A percentile compares a stretch with the other conserved stretches of the same genome.
phyloP scores from a whole-genome alignment of 2,329 filamentous ascomycete genomes.

The Cordyceps militaris region DNA sequence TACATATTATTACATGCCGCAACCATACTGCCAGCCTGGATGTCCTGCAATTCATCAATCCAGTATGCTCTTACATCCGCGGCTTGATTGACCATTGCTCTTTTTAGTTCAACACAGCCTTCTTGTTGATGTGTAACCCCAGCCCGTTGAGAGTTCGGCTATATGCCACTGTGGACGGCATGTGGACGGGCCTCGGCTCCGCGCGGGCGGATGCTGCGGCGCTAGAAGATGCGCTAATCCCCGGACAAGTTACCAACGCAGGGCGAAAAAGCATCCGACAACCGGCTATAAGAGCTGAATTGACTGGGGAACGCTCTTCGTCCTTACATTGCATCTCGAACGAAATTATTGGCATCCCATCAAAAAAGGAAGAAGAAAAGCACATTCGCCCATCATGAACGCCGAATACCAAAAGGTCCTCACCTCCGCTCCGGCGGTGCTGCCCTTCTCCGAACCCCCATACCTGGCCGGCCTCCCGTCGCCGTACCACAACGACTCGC shows the following conservation, averaged over 20 bases:
- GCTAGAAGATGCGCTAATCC: constrained; percentile 1
- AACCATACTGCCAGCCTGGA: no score
- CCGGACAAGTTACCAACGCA: not conserved
- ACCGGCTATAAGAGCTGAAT: not conserved
- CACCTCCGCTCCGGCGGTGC: constrained; percentile 9
- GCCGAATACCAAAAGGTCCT: constrained; percentile 9
- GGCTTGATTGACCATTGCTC: not conserved
- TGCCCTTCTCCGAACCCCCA: constrained; percentile 64
- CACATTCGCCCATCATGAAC: constrained; percentile 5
- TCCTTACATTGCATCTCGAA: not conserved
- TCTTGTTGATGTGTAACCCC: not conserved
- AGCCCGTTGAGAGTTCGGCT: not conserved
- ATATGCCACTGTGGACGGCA: constrained; percentile 8
- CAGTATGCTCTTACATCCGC: no score
- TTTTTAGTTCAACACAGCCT: not conserved
- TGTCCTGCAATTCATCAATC: no score
- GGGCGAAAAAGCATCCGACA: constrained; percentile 1
- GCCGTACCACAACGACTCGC: constrained; percentile 62
- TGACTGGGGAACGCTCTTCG: not conserved
- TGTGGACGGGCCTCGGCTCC: constrained; percentile 6
- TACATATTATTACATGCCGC: no score
- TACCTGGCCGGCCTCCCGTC: constrained; percentile 63
- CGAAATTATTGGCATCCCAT: not conserved
- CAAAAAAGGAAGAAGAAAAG: no score
- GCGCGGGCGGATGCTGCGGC: not conserved